phyloP scores from a whole-genome alignment of 148 eudicot genomes.

The Rhododendron molle region DNA sequence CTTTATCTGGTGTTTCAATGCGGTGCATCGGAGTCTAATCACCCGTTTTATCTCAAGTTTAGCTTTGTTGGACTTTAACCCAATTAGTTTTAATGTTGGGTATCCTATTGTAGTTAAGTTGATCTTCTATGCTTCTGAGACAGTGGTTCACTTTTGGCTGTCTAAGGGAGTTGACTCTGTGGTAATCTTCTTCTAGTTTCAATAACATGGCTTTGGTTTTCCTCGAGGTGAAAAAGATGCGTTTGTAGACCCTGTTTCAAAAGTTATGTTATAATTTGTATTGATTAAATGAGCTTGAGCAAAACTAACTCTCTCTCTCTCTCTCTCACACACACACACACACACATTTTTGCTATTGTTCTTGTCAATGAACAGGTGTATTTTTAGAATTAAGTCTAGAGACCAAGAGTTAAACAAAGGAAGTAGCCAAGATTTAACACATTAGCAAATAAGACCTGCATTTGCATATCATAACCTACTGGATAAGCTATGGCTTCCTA shows the following conservation, averaged over 20 bases:
- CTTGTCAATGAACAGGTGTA: neutral
- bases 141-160: neutral
- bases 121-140: neutral
- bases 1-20: neutral
- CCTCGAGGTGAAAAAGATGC: neutral
- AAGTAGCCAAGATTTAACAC: neutral
- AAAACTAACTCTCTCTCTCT: no score
- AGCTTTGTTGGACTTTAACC: conserved; percentile 10
- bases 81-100: conserved; percentile 4
- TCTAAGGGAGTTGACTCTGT: no score
- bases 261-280: neutral
- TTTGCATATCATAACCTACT: neutral
- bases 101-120: neutral
- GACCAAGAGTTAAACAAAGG: neutral
- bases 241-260: neutral
- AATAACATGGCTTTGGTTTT: neutral
- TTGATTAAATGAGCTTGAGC: neutral
- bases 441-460: neutral
- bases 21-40: conserved; percentile 6
- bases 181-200: neutral
- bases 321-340: no score
- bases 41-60: neutral
- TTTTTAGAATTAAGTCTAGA: neutral
- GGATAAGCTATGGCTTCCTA: neutral
- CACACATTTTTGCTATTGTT: neutral